A percentile compares a stretch with the other conserved stretches of the same genome.
Evolutionary conservation across 2,329 filamentous ascomycete species (phyloP).

Genomic region (Arthrocladium fulminans): DNA sequence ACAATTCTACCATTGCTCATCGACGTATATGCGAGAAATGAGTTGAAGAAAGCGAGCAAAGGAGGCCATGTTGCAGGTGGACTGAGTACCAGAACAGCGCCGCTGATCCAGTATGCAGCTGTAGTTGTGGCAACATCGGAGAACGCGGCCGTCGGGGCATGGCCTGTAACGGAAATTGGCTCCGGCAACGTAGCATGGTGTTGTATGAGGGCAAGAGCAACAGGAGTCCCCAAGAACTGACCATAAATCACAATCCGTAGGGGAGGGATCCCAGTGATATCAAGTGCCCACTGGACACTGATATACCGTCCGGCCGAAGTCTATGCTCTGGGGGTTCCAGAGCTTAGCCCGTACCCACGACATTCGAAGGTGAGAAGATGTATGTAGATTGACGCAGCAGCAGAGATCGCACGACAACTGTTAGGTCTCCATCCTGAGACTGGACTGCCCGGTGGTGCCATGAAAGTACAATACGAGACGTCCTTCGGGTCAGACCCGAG

Average conservation of each 20-base stretch:
- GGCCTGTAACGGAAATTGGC: constrained; percentile 45
- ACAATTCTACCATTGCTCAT: constrained; percentile 42
- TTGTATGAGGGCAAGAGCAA: constrained; percentile 38
- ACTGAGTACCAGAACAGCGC: constrained; percentile 46
- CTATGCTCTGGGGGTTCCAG: constrained; percentile 48
- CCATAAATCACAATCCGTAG: constrained; percentile 50
- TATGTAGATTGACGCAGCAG: constrained; percentile 40
- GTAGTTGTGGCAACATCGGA: constrained; percentile 46
- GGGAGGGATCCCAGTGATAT: constrained; percentile 44
- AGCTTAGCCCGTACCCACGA: constrained; percentile 72
- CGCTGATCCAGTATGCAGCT: constrained; percentile 49
- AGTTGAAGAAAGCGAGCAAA: constrained; percentile 39
- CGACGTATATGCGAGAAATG: constrained; percentile 45
- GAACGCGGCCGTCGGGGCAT: constrained; percentile 50
- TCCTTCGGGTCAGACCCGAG: constrained; percentile 39
- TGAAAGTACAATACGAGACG: constrained; percentile 45
- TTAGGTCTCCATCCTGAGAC: constrained; percentile 47
- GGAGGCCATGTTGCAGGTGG: constrained; percentile 43
- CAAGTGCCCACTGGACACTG: constrained; percentile 45
- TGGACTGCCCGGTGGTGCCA: constrained; percentile 48
- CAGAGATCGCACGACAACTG: constrained; percentile 50
- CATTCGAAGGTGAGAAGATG: constrained; percentile 60
- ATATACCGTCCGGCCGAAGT: constrained; percentile 45
- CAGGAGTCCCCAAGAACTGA: constrained; percentile 52
- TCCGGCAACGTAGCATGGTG: constrained; percentile 35